Conservation (phyloP, 2,329 filamentous ascomycete species). For the Cercospora sp. region DNA sequence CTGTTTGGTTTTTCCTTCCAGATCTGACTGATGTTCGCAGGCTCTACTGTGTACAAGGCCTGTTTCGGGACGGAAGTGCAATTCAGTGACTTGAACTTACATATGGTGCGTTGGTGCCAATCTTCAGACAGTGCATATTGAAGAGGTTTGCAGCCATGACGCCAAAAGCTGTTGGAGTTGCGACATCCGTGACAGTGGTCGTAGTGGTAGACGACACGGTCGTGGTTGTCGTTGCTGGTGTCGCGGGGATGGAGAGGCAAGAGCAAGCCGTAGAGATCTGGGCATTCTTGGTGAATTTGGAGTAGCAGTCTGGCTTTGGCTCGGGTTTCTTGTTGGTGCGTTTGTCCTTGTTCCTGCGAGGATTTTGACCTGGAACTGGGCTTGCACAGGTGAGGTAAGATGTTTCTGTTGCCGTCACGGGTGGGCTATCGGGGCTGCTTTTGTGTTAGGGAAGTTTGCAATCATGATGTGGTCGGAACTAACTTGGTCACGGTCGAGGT, state of each 20-base stretch:
- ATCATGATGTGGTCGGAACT: neutral
- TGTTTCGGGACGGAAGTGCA: neutral
- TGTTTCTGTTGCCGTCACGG: neutral
- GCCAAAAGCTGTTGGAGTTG: neutral
- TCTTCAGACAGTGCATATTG: neutral
- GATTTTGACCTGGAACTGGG: neutral
- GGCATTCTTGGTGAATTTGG: neutral
- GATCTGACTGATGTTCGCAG: neutral
- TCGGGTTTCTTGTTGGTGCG: neutral
- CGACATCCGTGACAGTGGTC: neutral
- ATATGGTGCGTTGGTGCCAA: neutral
- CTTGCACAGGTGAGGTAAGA: neutral
- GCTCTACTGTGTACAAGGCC: neutral
- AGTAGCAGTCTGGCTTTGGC: neutral
- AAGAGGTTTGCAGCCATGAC: neutral
- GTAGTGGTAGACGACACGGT: neutral
- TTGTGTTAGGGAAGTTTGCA: neutral
- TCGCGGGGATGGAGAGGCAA: neutral
- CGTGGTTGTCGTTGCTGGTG: neutral
- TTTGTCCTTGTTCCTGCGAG: neutral
- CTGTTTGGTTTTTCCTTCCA: too few relatives aligned
- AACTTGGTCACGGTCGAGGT: neutral
- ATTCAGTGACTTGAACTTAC: too few relatives aligned
- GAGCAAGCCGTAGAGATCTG: neutral
- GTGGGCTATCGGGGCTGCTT: neutral